Base-by-base conservation (phyloP, 2,329 filamentous ascomycete species). In the Lachnellula cervina region DNA sequence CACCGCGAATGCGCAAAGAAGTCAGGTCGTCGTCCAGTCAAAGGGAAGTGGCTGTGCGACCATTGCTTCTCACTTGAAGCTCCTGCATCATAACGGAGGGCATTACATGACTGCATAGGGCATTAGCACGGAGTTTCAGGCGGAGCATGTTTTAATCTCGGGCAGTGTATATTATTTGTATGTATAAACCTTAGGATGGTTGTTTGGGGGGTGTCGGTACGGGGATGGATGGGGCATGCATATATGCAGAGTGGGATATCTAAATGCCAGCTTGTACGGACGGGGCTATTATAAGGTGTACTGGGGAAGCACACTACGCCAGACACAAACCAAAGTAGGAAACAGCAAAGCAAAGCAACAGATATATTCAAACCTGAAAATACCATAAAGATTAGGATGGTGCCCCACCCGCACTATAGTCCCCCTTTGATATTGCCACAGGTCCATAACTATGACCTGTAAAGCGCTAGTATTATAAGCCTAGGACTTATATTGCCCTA, bases 1-100 rank as follows among this genome's bases (percentile, higher is more conserved):
- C 61, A 63, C 42, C 54, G 52, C 14, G 35, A 57, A 23, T 64
- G 62, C 50, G 61, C 59, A 7, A 40, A 21, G 16, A 45, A 51
- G n/a, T 54, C 48, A 7, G 56, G 55, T 23, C 46, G 55, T 23
- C 46, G 53, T n/a, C 23, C 37, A 16, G 28, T 55, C 16, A 49
- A 16, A 23, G 52, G 45, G 13, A 49, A 23, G 4, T 64, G 58
- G 58, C 38, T 57, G 38, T 64, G 62, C 46, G 35, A 62, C 46
- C 44, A 43, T 37, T 62, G 62, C 35, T 52, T 49, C 50, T 53
- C 56, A 49, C 44, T 56, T 50, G 59, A 59, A 44, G 47, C 38
- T 38, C 25, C 32, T 28, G 34, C 21, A 47, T 56, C 34, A 40
- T 8, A 11, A 38, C 23, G 28, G 28, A 32, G 49, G 44, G 45